A percentile compares a stretch with the other conserved stretches of the same genome.
These are phyloP conservation scores for Corniculantispora saksenae DNA, from an alignment of 2,329 filamentous ascomycete species.

Conservation along the genomic window DNA sequence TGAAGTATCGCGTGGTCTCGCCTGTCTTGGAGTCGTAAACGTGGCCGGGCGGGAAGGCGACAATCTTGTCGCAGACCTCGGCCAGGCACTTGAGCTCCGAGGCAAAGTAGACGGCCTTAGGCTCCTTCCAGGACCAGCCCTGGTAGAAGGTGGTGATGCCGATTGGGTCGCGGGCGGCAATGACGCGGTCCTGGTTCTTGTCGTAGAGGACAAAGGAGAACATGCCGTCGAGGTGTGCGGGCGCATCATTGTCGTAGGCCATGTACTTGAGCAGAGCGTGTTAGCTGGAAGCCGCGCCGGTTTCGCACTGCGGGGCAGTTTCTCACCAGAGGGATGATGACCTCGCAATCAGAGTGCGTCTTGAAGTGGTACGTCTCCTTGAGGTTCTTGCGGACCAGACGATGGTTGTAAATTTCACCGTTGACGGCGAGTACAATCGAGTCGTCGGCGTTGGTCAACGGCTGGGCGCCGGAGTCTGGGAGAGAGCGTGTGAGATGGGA, in stretches of 20 bases:
- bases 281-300: not conserved
- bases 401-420: slow-evolving; percentile 99
- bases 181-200: slow-evolving; percentile 86
- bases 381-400: slow-evolving; percentile 84
- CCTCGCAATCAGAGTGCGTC: slow-evolving; percentile 97
- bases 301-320: not conserved
- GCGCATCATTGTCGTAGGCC: slow-evolving; percentile 87
- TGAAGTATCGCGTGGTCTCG: slow-evolving; percentile 81
- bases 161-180: slow-evolving; percentile 94
- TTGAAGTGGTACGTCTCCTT: slow-evolving; percentile 92
- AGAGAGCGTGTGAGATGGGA: slow-evolving; percentile 24
- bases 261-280: slow-evolving; percentile 65
- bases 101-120: slow-evolving; percentile 88
- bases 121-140: slow-evolving; percentile 82
- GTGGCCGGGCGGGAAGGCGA: slow-evolving; percentile 91
- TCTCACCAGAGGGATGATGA: slow-evolving; percentile 92
- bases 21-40: slow-evolving; percentile 93
- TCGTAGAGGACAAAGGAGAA: slow-evolving; percentile 99
- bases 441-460: slow-evolving; percentile 87
- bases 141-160: slow-evolving; percentile 98
- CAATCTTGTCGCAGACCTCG: slow-evolving; percentile 92
- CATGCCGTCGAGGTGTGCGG: slow-evolving; percentile 96
- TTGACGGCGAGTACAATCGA: slow-evolving; percentile 93
- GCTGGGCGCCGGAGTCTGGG: slow-evolving; percentile 90
- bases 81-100: slow-evolving; percentile 94